Evolutionary conservation across 345 rosid genomes (phyloP).

Genomic region (Diplotaxis tenuifolia): DNA sequence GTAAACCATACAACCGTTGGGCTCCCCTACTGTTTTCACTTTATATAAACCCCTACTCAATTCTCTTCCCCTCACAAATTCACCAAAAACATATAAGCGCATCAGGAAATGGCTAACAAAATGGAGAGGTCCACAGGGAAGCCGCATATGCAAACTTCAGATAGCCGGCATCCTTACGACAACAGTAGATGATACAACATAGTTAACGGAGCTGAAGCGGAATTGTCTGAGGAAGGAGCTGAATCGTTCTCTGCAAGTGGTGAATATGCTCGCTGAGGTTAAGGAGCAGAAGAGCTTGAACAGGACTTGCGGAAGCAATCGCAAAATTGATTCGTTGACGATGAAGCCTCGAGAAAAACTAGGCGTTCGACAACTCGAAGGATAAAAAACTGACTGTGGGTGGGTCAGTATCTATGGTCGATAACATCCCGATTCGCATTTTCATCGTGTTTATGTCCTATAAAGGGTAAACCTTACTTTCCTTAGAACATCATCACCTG

Average conservation of each 20-base stretch:
- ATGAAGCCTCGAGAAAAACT: neutral
- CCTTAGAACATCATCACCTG: neutral
- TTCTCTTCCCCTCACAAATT: neutral
- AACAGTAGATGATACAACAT: slow-evolving; percentile 63
- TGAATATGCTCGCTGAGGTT: slow-evolving; percentile 82
- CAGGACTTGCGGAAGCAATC: slow-evolving; percentile 68
- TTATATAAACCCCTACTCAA: neutral
- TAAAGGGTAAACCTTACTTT: too few relatives aligned
- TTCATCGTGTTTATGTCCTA: too few relatives aligned
- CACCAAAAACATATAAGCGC: neutral
- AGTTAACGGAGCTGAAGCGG: slow-evolving; percentile 68
- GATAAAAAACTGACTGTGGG: neutral
- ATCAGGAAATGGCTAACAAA: neutral
- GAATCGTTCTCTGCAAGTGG: slow-evolving; percentile 78
- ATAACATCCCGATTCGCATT: too few relatives aligned
- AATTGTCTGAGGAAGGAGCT: slow-evolving; percentile 61
- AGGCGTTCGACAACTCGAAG: neutral
- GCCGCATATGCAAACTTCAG: slow-evolving; percentile 94
- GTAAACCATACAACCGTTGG: too few relatives aligned
- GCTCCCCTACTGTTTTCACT: too few relatives aligned
- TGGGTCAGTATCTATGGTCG: neutral
- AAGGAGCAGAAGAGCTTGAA: slow-evolving; percentile 90
- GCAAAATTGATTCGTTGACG: neutral
- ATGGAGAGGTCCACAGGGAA: slow-evolving; percentile 16
- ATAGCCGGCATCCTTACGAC: slow-evolving; percentile 83